Percentiles rank a stretch among this genome's conserved stretches.
Conservation (phyloP, 2,329 filamentous ascomycete genomes). For the Metarhizium anisopliae region DNA sequence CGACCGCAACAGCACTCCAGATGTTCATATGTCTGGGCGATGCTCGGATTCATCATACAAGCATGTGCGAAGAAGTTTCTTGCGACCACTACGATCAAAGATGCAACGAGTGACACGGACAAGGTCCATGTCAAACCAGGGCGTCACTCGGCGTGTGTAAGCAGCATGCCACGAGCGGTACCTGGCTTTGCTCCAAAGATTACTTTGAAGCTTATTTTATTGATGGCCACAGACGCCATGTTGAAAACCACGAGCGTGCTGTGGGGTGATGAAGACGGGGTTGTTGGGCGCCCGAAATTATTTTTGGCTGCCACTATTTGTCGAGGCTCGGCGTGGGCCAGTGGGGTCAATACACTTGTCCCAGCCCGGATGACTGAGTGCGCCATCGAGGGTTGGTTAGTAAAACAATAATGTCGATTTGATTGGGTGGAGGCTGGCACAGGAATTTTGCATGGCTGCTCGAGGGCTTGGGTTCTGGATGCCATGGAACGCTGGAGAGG, state of each 20-base stretch:
- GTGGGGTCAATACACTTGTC: neutral
- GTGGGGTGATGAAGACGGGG: neutral
- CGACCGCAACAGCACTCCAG: too few species aligned
- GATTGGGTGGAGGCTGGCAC: neutral
- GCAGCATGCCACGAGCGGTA: too few species aligned
- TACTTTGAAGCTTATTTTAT: too few species aligned
- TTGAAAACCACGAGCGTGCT: neutral
- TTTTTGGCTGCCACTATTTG: neutral
- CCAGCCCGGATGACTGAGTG: neutral
- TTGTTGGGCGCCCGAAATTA: too few species aligned
- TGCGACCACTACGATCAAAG: too few species aligned
- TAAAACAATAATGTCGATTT: neutral
- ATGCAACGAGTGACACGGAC: too few species aligned
- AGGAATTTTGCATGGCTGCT: neutral
- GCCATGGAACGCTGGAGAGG: neutral
- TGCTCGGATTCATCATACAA: too few species aligned
- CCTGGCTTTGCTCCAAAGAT: too few species aligned
- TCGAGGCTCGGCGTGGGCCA: neutral
- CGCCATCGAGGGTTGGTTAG: neutral
- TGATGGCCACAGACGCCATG: neutral
- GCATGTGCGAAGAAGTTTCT: too few species aligned
- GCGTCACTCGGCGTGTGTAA: too few species aligned
- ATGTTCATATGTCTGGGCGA: too few species aligned
- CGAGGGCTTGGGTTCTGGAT: neutral
- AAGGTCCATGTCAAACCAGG: too few species aligned